Evolutionary conservation across 140 eudicot species (phyloP).

Genomic region (Senecio squalidus): DNA sequence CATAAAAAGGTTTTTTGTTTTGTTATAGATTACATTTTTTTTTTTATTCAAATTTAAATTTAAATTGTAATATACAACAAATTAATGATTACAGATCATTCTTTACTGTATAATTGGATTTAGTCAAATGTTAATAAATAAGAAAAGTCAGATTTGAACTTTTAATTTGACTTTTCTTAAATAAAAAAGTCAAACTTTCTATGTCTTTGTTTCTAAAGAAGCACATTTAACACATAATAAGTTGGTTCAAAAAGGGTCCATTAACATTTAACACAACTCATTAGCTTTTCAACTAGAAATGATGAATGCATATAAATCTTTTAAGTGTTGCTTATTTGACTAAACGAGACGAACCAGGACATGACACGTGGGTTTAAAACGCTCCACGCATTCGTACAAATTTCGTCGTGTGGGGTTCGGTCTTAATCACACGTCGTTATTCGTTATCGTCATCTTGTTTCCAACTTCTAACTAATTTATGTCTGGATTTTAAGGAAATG

Average conservation of each 20-base stretch:
- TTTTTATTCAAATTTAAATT: background rate
- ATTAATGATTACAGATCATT: background rate
- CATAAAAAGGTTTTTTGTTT: background rate
- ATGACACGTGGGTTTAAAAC: slow-evolving; percentile 8
- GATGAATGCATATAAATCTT: slow-evolving; percentile 1
- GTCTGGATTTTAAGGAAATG: slow-evolving; percentile 31
- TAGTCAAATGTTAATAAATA: background rate
- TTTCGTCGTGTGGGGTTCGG: slow-evolving; percentile 18
- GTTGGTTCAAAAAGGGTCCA: background rate
- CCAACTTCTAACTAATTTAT: slow-evolving; percentile 30
- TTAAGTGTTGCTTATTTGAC: slow-evolving; percentile 19
- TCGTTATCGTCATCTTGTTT: slow-evolving; percentile 16
- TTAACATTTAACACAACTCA: slow-evolving; percentile 3
- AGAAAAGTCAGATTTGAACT: slow-evolving; percentile 8
- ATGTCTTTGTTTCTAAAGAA: slow-evolving; percentile 5
- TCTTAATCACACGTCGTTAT: slow-evolving; percentile 22
- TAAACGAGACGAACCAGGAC: slow-evolving; percentile 1
- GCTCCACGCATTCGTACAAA: slow-evolving; percentile 28
- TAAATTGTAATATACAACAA: too few relatives aligned
- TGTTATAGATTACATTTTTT: background rate
- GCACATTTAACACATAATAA: slow-evolving; percentile 23
- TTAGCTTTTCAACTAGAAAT: slow-evolving; percentile 6
- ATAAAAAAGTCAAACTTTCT: slow-evolving; percentile 10
- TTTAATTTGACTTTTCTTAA: too few relatives aligned
- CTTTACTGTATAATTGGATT: background rate